phyloP scores from a whole-genome alignment of 2,329 filamentous ascomycete species.

The Microcera coccophila region DNA sequence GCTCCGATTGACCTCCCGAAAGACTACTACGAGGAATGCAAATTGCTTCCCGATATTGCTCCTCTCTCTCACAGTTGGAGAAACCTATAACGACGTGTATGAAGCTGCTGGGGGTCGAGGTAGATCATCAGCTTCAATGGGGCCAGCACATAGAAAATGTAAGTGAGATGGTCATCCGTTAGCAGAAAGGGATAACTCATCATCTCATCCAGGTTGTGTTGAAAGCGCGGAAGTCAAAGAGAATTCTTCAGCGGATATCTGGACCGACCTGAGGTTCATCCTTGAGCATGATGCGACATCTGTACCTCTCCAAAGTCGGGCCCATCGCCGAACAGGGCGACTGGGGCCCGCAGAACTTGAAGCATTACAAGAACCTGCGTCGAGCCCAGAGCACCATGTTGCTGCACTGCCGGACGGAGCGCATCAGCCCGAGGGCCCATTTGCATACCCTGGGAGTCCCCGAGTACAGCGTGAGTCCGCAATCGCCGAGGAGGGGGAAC shows the following conservation, averaged over 20 bases:
- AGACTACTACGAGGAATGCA: not conserved
- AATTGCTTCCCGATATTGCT: no score
- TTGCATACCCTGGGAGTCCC: not conserved
- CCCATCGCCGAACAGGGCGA: not conserved
- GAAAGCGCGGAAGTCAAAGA: constrained; percentile 1
- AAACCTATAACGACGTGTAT: not conserved
- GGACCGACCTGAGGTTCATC: constrained; percentile 5
- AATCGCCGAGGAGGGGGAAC: not conserved
- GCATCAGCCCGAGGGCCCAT: constrained; percentile 8
- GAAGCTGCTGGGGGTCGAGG: not conserved
- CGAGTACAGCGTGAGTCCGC: not conserved
- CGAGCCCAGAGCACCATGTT: constrained; percentile 9
- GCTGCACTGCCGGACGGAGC: constrained; percentile 9
- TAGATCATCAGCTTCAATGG: not conserved
- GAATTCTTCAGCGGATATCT: constrained; percentile 4
- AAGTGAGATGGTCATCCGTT: no score
- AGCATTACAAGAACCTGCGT: constrained; percentile 1
- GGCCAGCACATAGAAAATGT: not conserved
- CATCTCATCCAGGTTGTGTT: not conserved
- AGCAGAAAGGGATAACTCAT: not conserved
- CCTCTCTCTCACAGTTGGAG: no score
- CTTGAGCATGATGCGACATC: constrained; percentile 1
- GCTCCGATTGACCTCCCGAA: no score
- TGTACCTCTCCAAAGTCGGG: constrained; percentile 7
- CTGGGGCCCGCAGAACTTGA: constrained; percentile 2